Conservation (phyloP, 257 asterid genomes). For the Solanum verrucosum region DNA sequence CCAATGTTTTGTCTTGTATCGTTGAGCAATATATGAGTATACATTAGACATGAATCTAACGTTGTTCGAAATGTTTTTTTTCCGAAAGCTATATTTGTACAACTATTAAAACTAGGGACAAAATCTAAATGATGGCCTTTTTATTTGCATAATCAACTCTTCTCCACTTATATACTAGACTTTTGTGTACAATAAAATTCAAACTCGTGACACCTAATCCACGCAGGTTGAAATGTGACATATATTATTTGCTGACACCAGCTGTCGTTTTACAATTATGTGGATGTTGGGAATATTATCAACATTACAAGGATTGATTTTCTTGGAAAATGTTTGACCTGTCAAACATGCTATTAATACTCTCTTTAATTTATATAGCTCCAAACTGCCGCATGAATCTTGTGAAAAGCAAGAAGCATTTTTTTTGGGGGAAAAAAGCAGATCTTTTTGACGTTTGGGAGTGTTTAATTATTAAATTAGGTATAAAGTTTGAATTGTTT, state of each 20-base stretch:
- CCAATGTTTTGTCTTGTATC: neutral
- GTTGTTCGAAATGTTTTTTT: neutral
- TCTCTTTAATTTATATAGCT: neutral
- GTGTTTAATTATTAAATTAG: neutral
- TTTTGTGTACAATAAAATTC: neutral
- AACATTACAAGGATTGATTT: neutral
- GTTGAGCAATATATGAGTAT: neutral
- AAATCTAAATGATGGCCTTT: neutral
- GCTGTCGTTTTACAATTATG: neutral
- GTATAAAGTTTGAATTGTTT: neutral
- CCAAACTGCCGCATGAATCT: conserved; percentile 15
- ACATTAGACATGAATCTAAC: neutral
- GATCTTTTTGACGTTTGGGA: neutral
- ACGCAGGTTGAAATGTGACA: neutral
- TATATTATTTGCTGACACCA: neutral
- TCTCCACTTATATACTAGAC: neutral
- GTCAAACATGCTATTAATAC: neutral
- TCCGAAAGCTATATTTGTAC: no score
- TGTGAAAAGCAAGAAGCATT: conserved; percentile 10
- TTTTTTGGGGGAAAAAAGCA: neutral
- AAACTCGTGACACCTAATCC: neutral
- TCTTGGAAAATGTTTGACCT: conserved; percentile 5
- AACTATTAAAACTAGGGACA: neutral
- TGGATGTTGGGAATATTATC: conserved; percentile 5
- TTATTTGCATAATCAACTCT: neutral